Evolutionary conservation across 192 early-diverging fungal species (phyloP).

Genomic region (Entomortierella beljakovae): DNA sequence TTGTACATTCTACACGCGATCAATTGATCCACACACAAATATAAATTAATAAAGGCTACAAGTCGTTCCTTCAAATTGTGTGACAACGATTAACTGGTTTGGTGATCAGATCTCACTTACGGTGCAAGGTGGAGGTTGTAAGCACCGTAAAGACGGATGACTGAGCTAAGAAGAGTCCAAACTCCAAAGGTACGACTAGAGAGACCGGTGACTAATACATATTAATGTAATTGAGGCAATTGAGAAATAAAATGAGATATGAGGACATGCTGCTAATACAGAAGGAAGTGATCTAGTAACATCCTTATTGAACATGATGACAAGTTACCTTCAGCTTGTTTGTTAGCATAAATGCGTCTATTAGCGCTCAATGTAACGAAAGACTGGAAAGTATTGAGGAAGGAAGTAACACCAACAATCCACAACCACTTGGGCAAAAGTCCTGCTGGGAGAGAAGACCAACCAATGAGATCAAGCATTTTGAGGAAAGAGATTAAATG

Average conservation of each 20-base stretch:
- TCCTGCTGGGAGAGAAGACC: constrained; percentile 60
- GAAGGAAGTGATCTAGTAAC: neutral
- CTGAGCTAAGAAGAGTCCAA: constrained; percentile 87
- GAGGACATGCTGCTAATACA: no score
- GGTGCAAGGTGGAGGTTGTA: constrained; percentile 80
- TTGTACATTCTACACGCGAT: constrained; percentile 72
- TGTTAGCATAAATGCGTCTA: constrained; percentile 77
- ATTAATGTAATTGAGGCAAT: neutral
- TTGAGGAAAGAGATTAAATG: neutral
- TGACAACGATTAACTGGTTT: no score
- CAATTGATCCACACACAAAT: no score
- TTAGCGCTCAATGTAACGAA: constrained; percentile 82
- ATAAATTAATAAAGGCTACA: no score
- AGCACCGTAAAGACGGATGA: constrained; percentile 88
- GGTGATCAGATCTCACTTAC: no score
- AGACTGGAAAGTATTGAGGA: constrained; percentile 91
- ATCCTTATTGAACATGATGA: no score
- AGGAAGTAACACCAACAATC: constrained; percentile 77
- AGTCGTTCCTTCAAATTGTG: no score
- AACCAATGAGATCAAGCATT: constrained; percentile 54
- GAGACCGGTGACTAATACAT: constrained; percentile 77
- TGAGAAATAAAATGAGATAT: neutral
- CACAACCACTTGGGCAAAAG: constrained; percentile 79
- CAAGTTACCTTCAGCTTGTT: constrained; percentile 69
- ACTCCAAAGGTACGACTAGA: constrained; percentile 86